Conservation (phyloP, 73 alveolate species). For the Tetrahymena malaccensis region DNA sequence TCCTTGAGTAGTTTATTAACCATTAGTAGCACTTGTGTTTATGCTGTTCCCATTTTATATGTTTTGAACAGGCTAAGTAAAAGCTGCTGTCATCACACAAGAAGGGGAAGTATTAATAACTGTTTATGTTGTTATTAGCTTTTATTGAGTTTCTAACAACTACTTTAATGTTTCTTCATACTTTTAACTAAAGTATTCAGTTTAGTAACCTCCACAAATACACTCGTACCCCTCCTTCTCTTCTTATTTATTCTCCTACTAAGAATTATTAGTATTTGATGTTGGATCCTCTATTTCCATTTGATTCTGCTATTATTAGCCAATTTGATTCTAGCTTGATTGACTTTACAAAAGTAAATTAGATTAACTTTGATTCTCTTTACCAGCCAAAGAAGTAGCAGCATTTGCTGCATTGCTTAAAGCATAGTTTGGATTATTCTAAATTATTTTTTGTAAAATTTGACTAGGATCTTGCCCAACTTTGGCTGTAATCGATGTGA, state of each 20-base stretch:
- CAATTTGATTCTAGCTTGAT: neutral
- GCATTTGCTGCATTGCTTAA: neutral
- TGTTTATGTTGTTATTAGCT: neutral
- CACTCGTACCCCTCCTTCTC: neutral
- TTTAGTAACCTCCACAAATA: neutral
- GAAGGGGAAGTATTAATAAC: neutral
- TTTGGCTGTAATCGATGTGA: neutral
- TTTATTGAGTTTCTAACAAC: neutral
- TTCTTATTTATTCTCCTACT: neutral
- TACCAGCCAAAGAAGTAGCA: neutral
- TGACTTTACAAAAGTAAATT: neutral
- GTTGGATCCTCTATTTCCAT: neutral
- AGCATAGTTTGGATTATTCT: neutral
- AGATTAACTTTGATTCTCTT: neutral
- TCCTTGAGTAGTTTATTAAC: neutral
- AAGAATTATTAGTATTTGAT: neutral
- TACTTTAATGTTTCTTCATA: neutral
- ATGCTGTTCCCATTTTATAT: neutral
- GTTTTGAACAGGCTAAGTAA: neutral
- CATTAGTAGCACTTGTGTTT: neutral
- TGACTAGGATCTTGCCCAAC: neutral
- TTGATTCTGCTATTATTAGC: neutral
- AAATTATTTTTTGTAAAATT: neutral
- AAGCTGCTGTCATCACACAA: neutral
- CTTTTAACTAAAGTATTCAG: neutral